Evolutionary conservation across 345 rosid species (phyloP).

Genomic region (Eucalyptus fibrosa): DNA sequence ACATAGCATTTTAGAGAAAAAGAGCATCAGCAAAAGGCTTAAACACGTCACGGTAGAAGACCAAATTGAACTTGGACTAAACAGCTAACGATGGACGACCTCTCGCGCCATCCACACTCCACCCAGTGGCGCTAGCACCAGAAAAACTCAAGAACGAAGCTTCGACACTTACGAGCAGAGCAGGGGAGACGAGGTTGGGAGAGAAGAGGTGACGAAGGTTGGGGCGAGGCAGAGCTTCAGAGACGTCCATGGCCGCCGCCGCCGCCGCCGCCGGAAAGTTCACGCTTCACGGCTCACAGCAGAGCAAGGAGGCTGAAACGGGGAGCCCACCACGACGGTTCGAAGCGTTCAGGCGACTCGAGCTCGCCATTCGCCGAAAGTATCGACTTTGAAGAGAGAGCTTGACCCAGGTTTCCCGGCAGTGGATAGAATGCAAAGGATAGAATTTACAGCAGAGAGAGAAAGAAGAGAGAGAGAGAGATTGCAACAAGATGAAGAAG

Average conservation of each 20-base stretch:
- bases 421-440: neutral
- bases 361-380: neutral
- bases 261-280: neutral
- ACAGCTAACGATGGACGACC: neutral
- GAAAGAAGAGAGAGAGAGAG: neutral
- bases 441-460: neutral
- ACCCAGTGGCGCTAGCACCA: neutral
- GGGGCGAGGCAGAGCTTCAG: constrained; percentile 22
- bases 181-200: constrained; percentile 10
- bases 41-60: neutral
- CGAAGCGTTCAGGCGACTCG: neutral
- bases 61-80: neutral
- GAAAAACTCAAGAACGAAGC: neutral
- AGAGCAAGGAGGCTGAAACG: neutral
- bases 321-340: neutral
- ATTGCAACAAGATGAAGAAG: neutral
- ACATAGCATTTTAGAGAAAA: neutral
- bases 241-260: constrained; percentile 33
- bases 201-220: constrained; percentile 9
- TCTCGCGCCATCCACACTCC: neutral
- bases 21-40: neutral
- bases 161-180: constrained; percentile 35
- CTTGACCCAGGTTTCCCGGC: neutral
- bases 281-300: neutral
- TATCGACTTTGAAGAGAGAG: neutral